These are phyloP conservation scores for Favolaschia claudopus DNA, from an alignment of 768 basidiomycete genomes.

Conservation along the genomic window DNA sequence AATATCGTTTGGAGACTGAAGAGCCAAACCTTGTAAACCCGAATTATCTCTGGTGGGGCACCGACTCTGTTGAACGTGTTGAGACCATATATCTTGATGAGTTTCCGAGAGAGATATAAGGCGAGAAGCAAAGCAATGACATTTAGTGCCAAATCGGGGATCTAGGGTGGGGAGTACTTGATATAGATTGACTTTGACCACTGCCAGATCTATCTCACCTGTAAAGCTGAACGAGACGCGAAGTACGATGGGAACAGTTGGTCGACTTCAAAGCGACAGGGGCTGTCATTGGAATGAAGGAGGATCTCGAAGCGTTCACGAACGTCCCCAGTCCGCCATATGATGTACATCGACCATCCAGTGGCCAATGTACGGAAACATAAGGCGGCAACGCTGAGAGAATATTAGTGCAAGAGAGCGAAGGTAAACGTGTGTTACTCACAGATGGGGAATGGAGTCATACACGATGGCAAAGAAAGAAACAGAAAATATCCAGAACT, in stretches of 20 bases:
- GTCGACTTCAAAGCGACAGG: constrained; percentile 17
- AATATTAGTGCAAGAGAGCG: background rate
- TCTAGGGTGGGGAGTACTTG: background rate
- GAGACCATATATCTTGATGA: constrained; percentile 24
- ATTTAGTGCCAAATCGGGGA: constrained; percentile 23
- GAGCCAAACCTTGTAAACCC: constrained; percentile 40
- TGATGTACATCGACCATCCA: constrained; percentile 27
- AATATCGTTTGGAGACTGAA: background rate
- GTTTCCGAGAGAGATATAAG: constrained; percentile 22
- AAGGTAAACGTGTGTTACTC: constrained; percentile 14
- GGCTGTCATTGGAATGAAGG: constrained; percentile 17
- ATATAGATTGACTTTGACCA: background rate
- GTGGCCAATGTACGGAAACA: constrained; percentile 23
- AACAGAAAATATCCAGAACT: constrained; percentile 42
- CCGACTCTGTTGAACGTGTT: constrained; percentile 45
- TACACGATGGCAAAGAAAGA: constrained; percentile 39
- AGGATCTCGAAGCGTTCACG: constrained; percentile 15
- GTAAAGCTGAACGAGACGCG: constrained; percentile 12
- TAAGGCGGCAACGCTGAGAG: constrained; percentile 18
- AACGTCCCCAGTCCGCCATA: constrained; percentile 23
- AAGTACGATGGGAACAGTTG: constrained; percentile 23
- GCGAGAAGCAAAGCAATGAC: constrained; percentile 13
- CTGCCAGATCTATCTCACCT: background rate
- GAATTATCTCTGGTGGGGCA: constrained; percentile 41
- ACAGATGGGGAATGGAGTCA: constrained; percentile 49